A percentile compares a stretch with the other conserved stretches of the same genome.
These are phyloP conservation scores for Lobosporangium transversale DNA, from an alignment of 192 early-diverging fungal genomes.

Conservation along the genomic window DNA sequence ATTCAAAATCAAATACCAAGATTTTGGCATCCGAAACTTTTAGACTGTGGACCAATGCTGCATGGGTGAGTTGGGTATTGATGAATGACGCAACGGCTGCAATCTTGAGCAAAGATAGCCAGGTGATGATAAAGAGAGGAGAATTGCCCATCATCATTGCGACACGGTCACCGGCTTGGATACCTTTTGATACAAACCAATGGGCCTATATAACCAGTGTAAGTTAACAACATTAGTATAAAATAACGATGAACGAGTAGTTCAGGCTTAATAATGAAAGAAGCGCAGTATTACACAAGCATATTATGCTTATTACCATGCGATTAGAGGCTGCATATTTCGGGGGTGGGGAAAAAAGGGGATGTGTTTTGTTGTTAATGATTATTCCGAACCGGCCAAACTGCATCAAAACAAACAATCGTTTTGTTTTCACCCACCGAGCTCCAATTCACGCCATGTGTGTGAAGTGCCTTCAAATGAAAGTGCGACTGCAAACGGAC, in stretches of 20 bases:
- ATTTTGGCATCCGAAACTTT: conserved; percentile 51
- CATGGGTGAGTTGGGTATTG: conserved; percentile 65
- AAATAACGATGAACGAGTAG: too few species aligned
- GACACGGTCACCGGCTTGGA: conserved; percentile 51
- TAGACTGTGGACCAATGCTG: conserved; percentile 54
- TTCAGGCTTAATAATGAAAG: too few species aligned
- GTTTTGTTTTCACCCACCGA: too few species aligned
- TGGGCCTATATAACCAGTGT: conserved; percentile 14
- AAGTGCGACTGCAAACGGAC: conserved; percentile 33
- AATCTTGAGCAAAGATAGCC: conserved; percentile 67
- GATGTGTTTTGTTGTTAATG: too few species aligned
- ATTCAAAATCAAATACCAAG: conserved; percentile 56
- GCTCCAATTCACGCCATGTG: conserved; percentile 59
- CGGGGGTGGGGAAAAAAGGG: too few species aligned
- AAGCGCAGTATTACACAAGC: too few species aligned
- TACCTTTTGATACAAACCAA: conserved; percentile 35
- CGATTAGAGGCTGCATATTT: too few species aligned
- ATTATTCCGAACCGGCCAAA: too few species aligned
- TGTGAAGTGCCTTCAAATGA: conserved; percentile 57
- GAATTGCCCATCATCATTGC: conserved; percentile 70
- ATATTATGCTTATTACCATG: too few species aligned
- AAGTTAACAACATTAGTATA: too few species aligned
- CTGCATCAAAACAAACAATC: too few species aligned
- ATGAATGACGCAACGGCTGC: conserved; percentile 65
- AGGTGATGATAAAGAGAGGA: conserved; percentile 62